These are phyloP conservation scores for Auricularia auricula-judae DNA, from an alignment of 768 basidiomycete species.

Conservation along the genomic window DNA sequence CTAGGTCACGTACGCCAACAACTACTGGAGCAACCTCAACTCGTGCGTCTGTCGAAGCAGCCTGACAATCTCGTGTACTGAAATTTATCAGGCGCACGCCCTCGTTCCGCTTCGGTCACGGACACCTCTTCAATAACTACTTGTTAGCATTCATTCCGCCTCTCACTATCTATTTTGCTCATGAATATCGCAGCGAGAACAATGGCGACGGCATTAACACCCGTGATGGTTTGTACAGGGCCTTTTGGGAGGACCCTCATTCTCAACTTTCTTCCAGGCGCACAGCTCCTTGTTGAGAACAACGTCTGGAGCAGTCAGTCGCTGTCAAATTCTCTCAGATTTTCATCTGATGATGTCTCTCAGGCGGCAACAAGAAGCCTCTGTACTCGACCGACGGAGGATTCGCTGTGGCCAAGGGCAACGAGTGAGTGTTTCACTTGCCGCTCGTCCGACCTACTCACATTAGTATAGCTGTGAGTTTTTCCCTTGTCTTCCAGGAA, in stretches of 20 bases:
- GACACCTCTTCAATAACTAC: slow-evolving; percentile 8
- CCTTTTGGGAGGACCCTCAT: too few relatives aligned
- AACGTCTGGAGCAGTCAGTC: slow-evolving; percentile 7
- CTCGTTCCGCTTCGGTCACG: slow-evolving; percentile 9
- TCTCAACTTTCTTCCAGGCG: slow-evolving; percentile 14
- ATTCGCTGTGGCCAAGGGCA: slow-evolving; percentile 7
- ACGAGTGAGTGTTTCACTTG: slow-evolving; percentile 4
- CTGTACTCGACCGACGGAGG: slow-evolving; percentile 8
- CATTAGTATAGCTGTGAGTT: too few relatives aligned
- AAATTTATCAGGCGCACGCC: slow-evolving; percentile 8
- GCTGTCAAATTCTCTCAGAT: too few relatives aligned
- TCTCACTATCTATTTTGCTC: not conserved
- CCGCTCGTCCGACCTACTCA: not conserved
- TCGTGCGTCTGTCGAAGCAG: slow-evolving; percentile 33
- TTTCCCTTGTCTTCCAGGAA: too few relatives aligned
- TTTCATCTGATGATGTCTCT: too few relatives aligned
- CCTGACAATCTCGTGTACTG: slow-evolving; percentile 5
- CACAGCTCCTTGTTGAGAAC: slow-evolving; percentile 11
- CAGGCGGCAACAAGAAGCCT: slow-evolving; percentile 1
- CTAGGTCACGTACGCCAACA: slow-evolving; percentile 25
- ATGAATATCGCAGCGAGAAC: not conserved
- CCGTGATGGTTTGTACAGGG: slow-evolving; percentile 2
- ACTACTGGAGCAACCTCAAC: slow-evolving; percentile 19
- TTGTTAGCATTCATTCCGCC: not conserved
- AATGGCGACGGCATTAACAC: slow-evolving; percentile 10